phyloP scores from a whole-genome alignment of 805 yeast genomes.

The Zygotorulaspora danielsina region DNA sequence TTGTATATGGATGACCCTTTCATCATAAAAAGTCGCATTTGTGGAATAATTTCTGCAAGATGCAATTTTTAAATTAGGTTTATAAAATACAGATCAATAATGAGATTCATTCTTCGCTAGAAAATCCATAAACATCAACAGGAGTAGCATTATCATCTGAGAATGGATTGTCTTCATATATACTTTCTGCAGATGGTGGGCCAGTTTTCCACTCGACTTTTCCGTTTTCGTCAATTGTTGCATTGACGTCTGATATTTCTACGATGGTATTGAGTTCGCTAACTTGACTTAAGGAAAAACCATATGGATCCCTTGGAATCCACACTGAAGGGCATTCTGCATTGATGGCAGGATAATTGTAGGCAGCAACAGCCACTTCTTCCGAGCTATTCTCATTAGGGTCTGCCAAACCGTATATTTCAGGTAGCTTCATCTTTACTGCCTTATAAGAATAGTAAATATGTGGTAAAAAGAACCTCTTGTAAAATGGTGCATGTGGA shows the following conservation, averaged over 20 bases:
- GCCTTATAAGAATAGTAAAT: conserved; percentile 47
- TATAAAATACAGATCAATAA: too few relatives aligned
- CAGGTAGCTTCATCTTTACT: conserved; percentile 52
- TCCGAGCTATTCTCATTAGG: conserved; percentile 41
- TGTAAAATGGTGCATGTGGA: conserved; percentile 40
- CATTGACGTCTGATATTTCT: conserved; percentile 62
- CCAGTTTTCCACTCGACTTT: conserved; percentile 45
- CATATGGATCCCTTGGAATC: conserved; percentile 89
- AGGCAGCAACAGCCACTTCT: conserved; percentile 52
- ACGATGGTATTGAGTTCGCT: conserved; percentile 52
- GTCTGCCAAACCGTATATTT: conserved; percentile 48
- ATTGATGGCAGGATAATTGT: conserved; percentile 68
- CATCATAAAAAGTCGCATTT: too few relatives aligned
- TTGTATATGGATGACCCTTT: too few relatives aligned
- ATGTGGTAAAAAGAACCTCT: conserved; percentile 54
- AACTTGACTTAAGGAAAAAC: conserved; percentile 62
- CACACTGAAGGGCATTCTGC: conserved; percentile 73
- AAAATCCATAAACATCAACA: not conserved
- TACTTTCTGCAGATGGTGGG: conserved; percentile 41
- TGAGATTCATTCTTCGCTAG: not conserved
- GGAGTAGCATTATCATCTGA: conserved; percentile 1
- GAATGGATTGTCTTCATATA: conserved; percentile 15
- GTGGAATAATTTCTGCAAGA: too few relatives aligned
- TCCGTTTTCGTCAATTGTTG: conserved; percentile 52
- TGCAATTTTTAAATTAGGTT: too few relatives aligned